Evolutionary conservation across 2,329 filamentous ascomycete species (phyloP), one percentile per base, ranked within the genome.

Genomic region (Colletotrichum tofieldiae): DNA sequence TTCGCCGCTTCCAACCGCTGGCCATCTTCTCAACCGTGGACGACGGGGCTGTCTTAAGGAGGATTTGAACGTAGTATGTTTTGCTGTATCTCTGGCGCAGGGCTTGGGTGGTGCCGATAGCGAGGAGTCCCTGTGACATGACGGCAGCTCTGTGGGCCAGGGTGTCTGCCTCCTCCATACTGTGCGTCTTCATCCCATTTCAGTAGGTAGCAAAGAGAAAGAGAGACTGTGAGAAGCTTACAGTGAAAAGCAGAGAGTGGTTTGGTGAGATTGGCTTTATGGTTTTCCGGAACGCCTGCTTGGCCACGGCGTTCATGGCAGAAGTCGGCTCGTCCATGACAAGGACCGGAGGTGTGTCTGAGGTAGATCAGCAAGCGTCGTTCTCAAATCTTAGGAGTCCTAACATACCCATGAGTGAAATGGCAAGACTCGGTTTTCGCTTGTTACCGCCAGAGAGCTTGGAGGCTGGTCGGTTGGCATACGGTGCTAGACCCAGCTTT

Each of bases 101-200:
- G 58, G 87, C 83, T 32, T 89, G 83, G 1, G 87, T 89, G 0
- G 89, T 91, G 1, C 91, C 91, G 0, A 92, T 81, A 0, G 90
- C 91, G 16, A 93, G 83, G 86, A 93, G 64, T 0, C 76, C 69
- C 2, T 72, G 66, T 12, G 78, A 75, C n/a, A 79, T 73, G 58
- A 79, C 76, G 56, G 74, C 77, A 7, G 77, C 79, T 8, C 79
- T 78, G 9, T 72, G 90, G 0, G 93, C 93, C 3, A 95, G 84
- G 1, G 92, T 92, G 75, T 94, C 92, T 1, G 93, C 93, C 80
- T 95, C 93, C 78, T 95, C 93, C 93, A 95, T 95, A 14, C 88
- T 91, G 79, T 95, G 93, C 0, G 93, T 95, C 45, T 60, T 6
- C 37, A 26, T 35, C 14, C 12, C n/a, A 41, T 16, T 8, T 39